phyloP scores from a whole-genome alignment of 202 grass and related monocot genomes.

The Setaria italica region DNA sequence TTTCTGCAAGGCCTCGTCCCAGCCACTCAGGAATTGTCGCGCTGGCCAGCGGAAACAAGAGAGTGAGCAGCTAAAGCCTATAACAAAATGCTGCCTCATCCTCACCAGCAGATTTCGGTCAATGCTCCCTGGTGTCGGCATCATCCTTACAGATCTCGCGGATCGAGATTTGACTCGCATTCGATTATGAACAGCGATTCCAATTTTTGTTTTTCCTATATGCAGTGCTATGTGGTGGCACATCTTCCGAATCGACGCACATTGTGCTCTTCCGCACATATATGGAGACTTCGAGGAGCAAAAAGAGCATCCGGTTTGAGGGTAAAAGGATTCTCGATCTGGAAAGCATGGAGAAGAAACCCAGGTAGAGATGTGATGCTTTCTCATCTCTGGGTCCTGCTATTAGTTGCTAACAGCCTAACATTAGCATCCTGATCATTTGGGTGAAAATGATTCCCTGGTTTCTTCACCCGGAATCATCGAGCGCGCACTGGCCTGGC shows the following conservation, averaged over 20 bases:
- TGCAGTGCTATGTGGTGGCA: neutral
- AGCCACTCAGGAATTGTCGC: conserved; percentile 39
- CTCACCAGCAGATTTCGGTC: conserved; percentile 12
- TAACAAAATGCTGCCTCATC: neutral
- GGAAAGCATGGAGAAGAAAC: neutral
- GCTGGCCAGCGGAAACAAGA: neutral
- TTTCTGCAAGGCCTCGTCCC: conserved; percentile 22
- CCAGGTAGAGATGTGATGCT: neutral
- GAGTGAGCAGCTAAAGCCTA: neutral
- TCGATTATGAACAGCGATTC: too few relatives aligned
- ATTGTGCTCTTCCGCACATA: neutral
- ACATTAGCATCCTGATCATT: conserved; percentile 50
- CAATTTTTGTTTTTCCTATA: too few relatives aligned
- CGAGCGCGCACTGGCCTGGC: neutral
- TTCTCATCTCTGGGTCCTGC: conserved; percentile 11
- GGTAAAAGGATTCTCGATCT: neutral
- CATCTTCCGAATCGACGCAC: neutral
- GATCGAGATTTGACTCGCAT: too few relatives aligned
- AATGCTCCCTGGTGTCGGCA: too few relatives aligned
- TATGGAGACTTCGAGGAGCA: neutral
- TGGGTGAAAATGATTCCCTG: conserved; percentile 18
- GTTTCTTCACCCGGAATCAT: conserved; percentile 46
- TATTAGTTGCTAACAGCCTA: conserved; percentile 50
- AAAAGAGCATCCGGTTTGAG: neutral
- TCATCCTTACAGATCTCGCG: too few relatives aligned